Conservation (phyloP, 805 yeast species). For the Jamesozyma hellenica region DNA sequence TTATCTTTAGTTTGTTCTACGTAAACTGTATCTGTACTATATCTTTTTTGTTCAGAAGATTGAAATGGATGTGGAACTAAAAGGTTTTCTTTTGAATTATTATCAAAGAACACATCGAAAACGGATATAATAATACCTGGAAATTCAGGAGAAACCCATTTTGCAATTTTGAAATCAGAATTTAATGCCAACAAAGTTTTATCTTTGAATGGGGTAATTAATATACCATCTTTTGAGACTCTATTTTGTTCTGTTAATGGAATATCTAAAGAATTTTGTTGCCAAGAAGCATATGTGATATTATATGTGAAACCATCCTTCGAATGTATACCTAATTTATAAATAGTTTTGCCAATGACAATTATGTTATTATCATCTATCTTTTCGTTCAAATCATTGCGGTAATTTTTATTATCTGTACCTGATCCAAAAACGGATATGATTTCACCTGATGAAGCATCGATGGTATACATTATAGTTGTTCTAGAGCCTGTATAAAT, state of each 20-base stretch:
- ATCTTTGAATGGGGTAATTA: constrained; percentile 78
- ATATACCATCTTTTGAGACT: constrained; percentile 59
- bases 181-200: constrained; percentile 69
- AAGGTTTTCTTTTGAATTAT: constrained; percentile 31
- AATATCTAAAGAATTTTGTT: constrained; percentile 74
- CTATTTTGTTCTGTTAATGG: constrained; percentile 39
- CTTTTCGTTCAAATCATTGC: background rate
- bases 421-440: constrained; percentile 57
- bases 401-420: constrained; percentile 23
- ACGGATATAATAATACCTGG: constrained; percentile 67
- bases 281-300: constrained; percentile 82
- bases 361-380: constrained; percentile 32
- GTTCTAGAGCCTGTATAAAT: constrained; percentile 78
- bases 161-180: constrained; percentile 54
- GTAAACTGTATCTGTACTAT: constrained; percentile 42
- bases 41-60: constrained; percentile 14
- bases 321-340: constrained; percentile 68
- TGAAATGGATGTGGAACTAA: constrained; percentile 61
- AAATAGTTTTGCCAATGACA: constrained; percentile 61
- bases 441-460: constrained; percentile 66
- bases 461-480: constrained; percentile 65
- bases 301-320: constrained; percentile 67
- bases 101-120: constrained; percentile 54
- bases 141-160: constrained; percentile 61
- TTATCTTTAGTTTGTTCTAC: constrained; percentile 54